Evolutionary conservation across 1,284 basidiomycete genomes (phyloP).

Genomic region (Vanrija pseudolonga): DNA sequence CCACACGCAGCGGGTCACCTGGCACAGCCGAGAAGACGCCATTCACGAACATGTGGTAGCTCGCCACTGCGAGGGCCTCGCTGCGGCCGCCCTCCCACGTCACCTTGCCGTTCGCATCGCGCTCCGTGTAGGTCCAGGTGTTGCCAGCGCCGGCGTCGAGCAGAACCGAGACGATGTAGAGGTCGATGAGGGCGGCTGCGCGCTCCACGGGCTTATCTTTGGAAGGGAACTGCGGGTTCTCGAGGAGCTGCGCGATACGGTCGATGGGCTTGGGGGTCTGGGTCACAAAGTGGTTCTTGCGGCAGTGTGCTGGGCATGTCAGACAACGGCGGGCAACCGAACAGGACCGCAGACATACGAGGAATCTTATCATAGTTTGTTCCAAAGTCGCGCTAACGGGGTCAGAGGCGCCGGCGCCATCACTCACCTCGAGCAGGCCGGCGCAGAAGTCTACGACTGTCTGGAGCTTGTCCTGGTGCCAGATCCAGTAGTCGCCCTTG

Average conservation of each 20-base stretch:
- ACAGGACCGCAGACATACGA: slow-evolving; percentile 20
- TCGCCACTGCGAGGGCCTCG: slow-evolving; percentile 90
- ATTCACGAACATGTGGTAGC: slow-evolving; percentile 78
- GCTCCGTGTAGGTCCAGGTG: slow-evolving; percentile 72
- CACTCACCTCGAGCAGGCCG: slow-evolving; percentile 66
- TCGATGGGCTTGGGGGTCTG: slow-evolving; percentile 60
- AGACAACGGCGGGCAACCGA: background rate
- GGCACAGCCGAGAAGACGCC: slow-evolving; percentile 75
- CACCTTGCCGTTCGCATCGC: slow-evolving; percentile 15
- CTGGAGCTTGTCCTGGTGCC: slow-evolving; percentile 69
- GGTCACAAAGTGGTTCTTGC: slow-evolving; percentile 75
- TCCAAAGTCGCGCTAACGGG: slow-evolving; percentile 71
- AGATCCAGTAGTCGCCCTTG: slow-evolving; percentile 78
- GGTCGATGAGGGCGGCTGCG: slow-evolving; percentile 72
- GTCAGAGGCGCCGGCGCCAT: background rate
- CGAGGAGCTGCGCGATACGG: slow-evolving; percentile 53
- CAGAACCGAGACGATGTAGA: slow-evolving; percentile 88
- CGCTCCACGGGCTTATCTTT: slow-evolving; percentile 55
- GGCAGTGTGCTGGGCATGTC: slow-evolving; percentile 62
- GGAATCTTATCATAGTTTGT: slow-evolving; percentile 57
- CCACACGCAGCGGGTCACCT: slow-evolving; percentile 65
- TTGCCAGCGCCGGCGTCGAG: slow-evolving; percentile 91
- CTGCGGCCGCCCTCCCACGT: slow-evolving; percentile 63
- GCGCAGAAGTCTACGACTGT: slow-evolving; percentile 76
- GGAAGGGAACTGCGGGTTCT: slow-evolving; percentile 23